phyloP scores from a whole-genome alignment of 202 grass and related monocot genomes.

The Eragrostis tef region DNA sequence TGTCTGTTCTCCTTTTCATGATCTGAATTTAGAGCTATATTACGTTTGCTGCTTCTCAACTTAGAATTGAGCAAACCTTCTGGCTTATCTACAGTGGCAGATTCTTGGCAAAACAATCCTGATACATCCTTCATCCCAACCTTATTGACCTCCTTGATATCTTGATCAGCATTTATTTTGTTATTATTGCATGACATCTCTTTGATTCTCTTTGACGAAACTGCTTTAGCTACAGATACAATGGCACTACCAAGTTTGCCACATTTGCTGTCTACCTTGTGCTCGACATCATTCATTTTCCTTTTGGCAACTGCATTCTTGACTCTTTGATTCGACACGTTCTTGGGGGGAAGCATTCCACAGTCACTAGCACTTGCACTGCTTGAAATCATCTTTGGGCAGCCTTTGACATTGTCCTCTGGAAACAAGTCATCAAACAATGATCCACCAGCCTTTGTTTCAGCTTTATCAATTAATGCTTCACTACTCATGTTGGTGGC shows the following conservation, averaged over 20 bases:
- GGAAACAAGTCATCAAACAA: slow-evolving; percentile 54
- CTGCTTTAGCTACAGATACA: slow-evolving; percentile 55
- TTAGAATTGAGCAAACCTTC: slow-evolving; percentile 37
- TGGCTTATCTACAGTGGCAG: slow-evolving; percentile 15
- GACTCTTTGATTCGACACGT: slow-evolving; percentile 17
- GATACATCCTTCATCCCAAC: slow-evolving; percentile 39
- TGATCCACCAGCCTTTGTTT: slow-evolving; percentile 33
- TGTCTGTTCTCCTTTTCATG: slow-evolving; percentile 69
- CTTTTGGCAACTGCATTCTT: slow-evolving; percentile 74
- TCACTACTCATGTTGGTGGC: slow-evolving; percentile 19
- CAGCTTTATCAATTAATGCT: slow-evolving; percentile 41
- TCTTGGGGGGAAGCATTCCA: slow-evolving; percentile 39
- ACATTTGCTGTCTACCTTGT: slow-evolving; percentile 41
- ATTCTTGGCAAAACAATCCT: slow-evolving; percentile 39
- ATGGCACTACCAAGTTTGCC: slow-evolving; percentile 39
- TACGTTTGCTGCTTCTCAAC: slow-evolving; percentile 52
- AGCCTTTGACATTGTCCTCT: slow-evolving; percentile 46
- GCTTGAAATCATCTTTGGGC: slow-evolving; percentile 50
- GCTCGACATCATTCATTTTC: slow-evolving; percentile 55
- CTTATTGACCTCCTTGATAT: slow-evolving; percentile 30
- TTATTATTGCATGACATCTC: slow-evolving; percentile 27
- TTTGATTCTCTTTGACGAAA: slow-evolving; percentile 40
- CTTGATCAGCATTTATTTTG: slow-evolving; percentile 20
- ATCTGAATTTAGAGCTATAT: slow-evolving; percentile 43
- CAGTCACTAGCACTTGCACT: slow-evolving; percentile 41